Conservation (phyloP, 176 grass and related monocot genomes). For the Lolium rigidum region DNA sequence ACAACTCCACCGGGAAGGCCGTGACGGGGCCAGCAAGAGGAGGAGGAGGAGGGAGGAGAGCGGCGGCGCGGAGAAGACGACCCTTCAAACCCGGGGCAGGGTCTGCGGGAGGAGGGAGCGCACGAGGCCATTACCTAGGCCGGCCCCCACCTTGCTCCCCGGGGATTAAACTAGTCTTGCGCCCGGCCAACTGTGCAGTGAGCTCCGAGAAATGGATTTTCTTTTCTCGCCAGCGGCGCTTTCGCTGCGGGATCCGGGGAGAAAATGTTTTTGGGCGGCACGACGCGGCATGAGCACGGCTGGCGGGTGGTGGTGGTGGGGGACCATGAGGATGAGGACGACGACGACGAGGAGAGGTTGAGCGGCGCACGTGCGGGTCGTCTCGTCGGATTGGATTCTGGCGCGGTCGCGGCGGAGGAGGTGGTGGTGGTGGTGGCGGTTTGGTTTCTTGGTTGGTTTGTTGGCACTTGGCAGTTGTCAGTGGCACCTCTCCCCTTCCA, state of each 20-base stretch:
- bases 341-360: background rate
- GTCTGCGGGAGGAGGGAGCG: slow-evolving; percentile 39
- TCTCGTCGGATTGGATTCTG: slow-evolving; percentile 28
- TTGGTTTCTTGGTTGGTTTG: background rate
- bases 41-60: background rate
- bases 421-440: slow-evolving; percentile 33
- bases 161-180: slow-evolving; percentile 51
- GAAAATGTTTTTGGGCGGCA: slow-evolving; percentile 38
- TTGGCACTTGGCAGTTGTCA: too few relatives aligned
- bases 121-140: slow-evolving; percentile 52
- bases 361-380: slow-evolving; percentile 44
- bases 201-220: background rate
- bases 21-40: background rate
- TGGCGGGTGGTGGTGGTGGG: slow-evolving; percentile 13
- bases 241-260: background rate
- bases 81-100: slow-evolving; percentile 44
- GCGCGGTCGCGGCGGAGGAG: slow-evolving; percentile 16
- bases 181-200: slow-evolving; percentile 47
- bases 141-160: background rate
- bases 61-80: slow-evolving; percentile 18
- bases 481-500: background rate
- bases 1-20: slow-evolving; percentile 37
- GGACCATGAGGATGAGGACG: slow-evolving; percentile 18
- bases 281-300: slow-evolving; percentile 34
- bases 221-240: background rate